These are phyloP conservation scores for Sphaerulina populicola DNA, from an alignment of 2,329 filamentous ascomycete species.

Conservation along the genomic window DNA sequence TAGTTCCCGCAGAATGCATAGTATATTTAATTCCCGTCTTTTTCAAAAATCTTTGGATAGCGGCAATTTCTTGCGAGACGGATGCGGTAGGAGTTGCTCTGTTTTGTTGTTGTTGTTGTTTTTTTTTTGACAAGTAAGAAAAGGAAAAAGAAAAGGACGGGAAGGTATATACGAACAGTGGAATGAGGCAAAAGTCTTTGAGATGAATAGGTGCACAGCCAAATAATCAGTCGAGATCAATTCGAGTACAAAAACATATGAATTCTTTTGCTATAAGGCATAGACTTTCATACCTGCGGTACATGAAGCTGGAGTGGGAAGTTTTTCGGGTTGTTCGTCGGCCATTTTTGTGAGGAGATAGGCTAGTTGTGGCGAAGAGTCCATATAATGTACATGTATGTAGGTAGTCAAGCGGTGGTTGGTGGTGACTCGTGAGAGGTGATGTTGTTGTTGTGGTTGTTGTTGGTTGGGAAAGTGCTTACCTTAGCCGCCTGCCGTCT, in stretches of 20 bases:
- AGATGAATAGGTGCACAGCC: no score
- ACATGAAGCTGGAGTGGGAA: conserved; percentile 61
- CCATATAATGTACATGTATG: conserved; percentile 19
- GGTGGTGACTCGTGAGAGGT: no score
- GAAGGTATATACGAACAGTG: not conserved
- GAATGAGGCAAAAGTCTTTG: not conserved
- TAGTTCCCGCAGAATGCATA: conserved; percentile 93
- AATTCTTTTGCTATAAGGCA: no score
- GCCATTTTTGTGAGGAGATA: conserved; percentile 28
- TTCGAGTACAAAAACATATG: no score
- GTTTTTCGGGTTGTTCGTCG: conserved; percentile 23
- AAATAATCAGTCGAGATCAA: no score
- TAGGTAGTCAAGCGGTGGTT: no score
- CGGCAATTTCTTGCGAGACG: conserved; percentile 64
- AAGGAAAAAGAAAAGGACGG: no score
- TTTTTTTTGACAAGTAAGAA: no score
- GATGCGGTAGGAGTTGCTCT: conserved; percentile 41
- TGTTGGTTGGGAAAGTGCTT: no score
- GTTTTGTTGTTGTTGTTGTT: no score
- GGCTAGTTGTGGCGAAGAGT: conserved; percentile 27
- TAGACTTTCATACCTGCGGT: conserved; percentile 59
- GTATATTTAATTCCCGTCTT: conserved; percentile 71
- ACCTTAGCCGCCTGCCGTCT: no score
- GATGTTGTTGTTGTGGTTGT: no score
- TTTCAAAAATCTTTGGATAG: conserved; percentile 76